Base-by-base conservation (phyloP, 1,284 basidiomycete genomes). In the Cutaneotrichosporon cutaneum region DNA sequence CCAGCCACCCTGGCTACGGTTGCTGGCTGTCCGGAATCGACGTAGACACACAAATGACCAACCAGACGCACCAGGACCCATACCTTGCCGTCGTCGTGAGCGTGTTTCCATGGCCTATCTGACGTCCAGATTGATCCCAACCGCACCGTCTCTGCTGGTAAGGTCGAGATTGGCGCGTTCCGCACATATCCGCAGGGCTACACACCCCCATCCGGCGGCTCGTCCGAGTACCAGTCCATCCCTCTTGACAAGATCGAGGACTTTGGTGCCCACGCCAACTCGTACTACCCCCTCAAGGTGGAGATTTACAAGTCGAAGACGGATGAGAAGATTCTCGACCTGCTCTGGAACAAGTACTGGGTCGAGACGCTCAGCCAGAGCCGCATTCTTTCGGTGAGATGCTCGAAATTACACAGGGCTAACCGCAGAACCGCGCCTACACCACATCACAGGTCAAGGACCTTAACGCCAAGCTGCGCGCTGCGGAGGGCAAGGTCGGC, bases 311-410 rank as follows among this genome's bases (percentile, higher is more conserved):
- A 95, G 79, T 90, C 88, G 21, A 87, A 85, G 42, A 81, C 94
- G 50, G 95, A 99, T 73, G 87, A 87, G 22, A 87, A 93, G 70
- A 80, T 99, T 14, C 83, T 99, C 32, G 90, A 90, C 33, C 81
- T 94, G 73, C 80, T 99, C 24, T 99, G 95, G 95, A 97, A 99
- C 82, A 98, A 98, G 81, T 99, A 99, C 73, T 99, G 95, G 95
- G 92, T 95, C 21, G 94, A 92, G 70, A 98, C 95, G 0, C 83
- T 99, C 33, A 90, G 90, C 72, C 91, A 94, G 73, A 93, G 90
- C 72, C 88, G 92, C 3, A 80, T 97, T 35, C 89, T 97, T 48
- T 92, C 92, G 47, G 94, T 94, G 60, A 57, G 90, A 5, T 81
- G 2, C 14, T 9, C 11, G 24, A 11, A 18, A 21, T 13, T 5